Evolutionary conservation across 345 rosid genomes (phyloP), one percentile per base, ranked within the genome.

Genomic region (Melaleuca quinquenervia): DNA sequence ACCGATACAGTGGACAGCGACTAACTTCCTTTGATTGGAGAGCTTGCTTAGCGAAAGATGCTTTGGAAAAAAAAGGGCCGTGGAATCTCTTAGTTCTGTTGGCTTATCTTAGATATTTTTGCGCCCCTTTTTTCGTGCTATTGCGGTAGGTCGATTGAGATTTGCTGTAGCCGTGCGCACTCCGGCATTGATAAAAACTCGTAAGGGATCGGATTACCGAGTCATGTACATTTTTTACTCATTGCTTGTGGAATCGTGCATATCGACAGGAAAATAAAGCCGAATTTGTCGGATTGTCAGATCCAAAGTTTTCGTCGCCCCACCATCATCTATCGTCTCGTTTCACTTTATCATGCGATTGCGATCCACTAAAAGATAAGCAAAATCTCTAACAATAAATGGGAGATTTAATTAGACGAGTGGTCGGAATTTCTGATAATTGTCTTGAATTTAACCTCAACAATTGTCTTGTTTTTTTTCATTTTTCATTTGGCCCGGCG

Each of bases 181-280:
- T 22, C 7, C 11, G 6, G 3, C 11, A 1, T 14, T 9, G 41
- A 27, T 60, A 13, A 3, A 3, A 60, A 15, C 41, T 16, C 0
- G 22, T 29, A 29, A 1, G 3, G 76, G 41, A 1, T 5, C 0
- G 1, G 44, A 15, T 16, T 8, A 16, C 22, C 3, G 0, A 45
- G 1, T 32, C 18, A 16, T 6, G 3, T 0, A 1, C 6, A 1
- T 12, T 18, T 12, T 18, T 32, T 7, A 45, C 48, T 4, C 0
- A 3, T 18, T 8, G 78, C 13, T 5, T 6, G 5, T 5, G 32
- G 45, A 32, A 32, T 70, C 13, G 0, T 3, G 13, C 13, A 11
- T 32, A 36, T 9, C 5, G 0, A 5, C 1, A 21, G 8, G 32
- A 41, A 16, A 8, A 4, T 16, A 29, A 32, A 10, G 5, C 21